A percentile compares a stretch with the other conserved stretches of the same genome.
Conservation (phyloP, 208 protist genomes). For the Trypanosoma cruzi region DNA sequence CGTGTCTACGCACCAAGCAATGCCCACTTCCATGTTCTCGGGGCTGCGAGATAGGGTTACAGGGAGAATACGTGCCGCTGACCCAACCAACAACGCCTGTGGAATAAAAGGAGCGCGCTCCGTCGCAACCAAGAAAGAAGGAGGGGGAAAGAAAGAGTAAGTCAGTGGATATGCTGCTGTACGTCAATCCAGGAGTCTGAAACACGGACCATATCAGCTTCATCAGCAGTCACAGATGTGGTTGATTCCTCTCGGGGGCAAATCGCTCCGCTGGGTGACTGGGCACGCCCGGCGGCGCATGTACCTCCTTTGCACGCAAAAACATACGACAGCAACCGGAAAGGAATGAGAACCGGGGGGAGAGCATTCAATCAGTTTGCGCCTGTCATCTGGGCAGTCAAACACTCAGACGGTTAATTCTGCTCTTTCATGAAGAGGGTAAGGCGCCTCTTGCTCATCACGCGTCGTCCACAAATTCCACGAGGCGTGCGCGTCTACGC, state of each 20-base stretch:
- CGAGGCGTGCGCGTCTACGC: no score
- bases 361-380: no score
- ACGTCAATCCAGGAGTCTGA: constrained; percentile 63
- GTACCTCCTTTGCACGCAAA: constrained; percentile 2
- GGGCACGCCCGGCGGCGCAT: constrained; percentile 15
- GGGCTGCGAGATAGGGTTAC: constrained; percentile 51
- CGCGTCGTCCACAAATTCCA: no score
- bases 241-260: constrained; percentile 10
- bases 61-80: constrained; percentile 14
- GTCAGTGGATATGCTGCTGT: constrained; percentile 75
- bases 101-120: neutral
- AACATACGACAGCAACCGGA: neutral
- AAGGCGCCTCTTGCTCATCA: no score
- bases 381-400: no score
- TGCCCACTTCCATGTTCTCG: no score
- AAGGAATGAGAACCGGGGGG: no score
- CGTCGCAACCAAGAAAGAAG: neutral
- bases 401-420: no score
- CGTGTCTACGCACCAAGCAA: no score
- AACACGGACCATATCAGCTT: constrained; percentile 86
- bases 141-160: neutral
- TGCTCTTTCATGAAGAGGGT: no score
- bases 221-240: constrained; percentile 33
- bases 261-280: constrained; percentile 25
- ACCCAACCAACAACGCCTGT: constrained; percentile 52